Conservation (phyloP, 2,329 filamentous ascomycete genomes). For the Arthrobotrys pseudoclavata region DNA sequence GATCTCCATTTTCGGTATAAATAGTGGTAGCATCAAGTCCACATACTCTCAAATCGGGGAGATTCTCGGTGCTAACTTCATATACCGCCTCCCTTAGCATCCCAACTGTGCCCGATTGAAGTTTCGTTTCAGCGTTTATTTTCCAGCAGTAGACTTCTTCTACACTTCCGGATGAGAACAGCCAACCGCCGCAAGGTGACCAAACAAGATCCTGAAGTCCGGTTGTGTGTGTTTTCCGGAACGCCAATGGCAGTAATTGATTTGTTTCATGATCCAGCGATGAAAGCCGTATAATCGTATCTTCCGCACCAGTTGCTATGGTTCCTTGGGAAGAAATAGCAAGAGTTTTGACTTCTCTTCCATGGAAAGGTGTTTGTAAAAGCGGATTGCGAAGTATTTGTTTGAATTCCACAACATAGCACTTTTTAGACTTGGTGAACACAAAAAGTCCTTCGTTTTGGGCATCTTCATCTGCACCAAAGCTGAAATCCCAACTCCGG, state of each 20-base stretch:
- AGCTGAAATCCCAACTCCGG: slow-evolving; percentile 77
- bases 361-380: slow-evolving; percentile 81
- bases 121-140: slow-evolving; percentile 67
- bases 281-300: slow-evolving; percentile 83
- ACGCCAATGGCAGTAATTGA: slow-evolving; percentile 66
- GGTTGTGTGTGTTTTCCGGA: slow-evolving; percentile 81
- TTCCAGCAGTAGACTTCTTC: slow-evolving; percentile 93
- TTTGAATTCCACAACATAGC: slow-evolving; percentile 48
- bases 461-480: slow-evolving; percentile 63
- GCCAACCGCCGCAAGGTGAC: slow-evolving; percentile 75
- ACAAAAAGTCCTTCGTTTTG: slow-evolving; percentile 72
- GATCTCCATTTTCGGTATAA: slow-evolving; percentile 62
- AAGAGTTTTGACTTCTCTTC: slow-evolving; percentile 82
- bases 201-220: slow-evolving; percentile 86
- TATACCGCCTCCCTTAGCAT: slow-evolving; percentile 73
- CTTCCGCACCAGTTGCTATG: slow-evolving; percentile 78
- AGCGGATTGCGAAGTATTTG: slow-evolving; percentile 67
- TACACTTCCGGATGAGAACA: slow-evolving; percentile 87
- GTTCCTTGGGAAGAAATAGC: slow-evolving; percentile 69
- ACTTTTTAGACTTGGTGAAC: slow-evolving; percentile 78
- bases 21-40: slow-evolving; percentile 75
- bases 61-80: slow-evolving; percentile 69
- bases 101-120: slow-evolving; percentile 68
- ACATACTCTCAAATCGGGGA: slow-evolving; percentile 81
- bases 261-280: slow-evolving; percentile 66